Evolutionary conservation across 2,329 filamentous ascomycete genomes (phyloP).

Genomic region (Sporothrix luriei): DNA sequence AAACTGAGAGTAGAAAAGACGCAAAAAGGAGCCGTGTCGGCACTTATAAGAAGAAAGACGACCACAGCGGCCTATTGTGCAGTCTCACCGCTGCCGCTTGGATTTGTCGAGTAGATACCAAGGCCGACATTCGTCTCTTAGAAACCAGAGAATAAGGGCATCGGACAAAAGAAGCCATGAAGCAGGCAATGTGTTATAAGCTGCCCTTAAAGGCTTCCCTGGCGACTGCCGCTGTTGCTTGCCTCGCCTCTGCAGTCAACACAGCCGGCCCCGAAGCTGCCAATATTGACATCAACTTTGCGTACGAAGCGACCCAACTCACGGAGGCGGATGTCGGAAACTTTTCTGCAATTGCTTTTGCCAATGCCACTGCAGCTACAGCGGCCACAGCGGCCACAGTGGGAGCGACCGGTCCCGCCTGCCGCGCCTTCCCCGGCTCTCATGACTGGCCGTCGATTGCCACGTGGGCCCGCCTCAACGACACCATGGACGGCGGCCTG

Average conservation of each 20-base stretch:
- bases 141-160: not conserved
- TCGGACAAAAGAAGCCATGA: not conserved
- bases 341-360: constrained; percentile 42
- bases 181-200: not conserved
- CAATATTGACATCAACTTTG: constrained; percentile 29
- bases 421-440: constrained; percentile 42
- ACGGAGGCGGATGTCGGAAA: constrained; percentile 41
- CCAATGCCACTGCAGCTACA: constrained; percentile 33
- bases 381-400: constrained; percentile 31
- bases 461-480: constrained; percentile 41
- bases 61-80: not conserved
- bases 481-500: constrained; percentile 41
- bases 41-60: constrained; percentile 2
- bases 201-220: not conserved
- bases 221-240: not conserved
- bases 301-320: constrained; percentile 37
- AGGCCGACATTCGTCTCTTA: not conserved
- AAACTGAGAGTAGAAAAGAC: not conserved
- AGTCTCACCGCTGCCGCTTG: too few species aligned
- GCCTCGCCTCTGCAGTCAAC: not conserved
- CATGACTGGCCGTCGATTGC: constrained; percentile 40
- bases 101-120: not conserved
- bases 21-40: not conserved
- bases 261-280: not conserved
- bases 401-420: constrained; percentile 31